Conservation (phyloP, 371 early-diverging fungal species). For the Batkoa obscura region DNA sequence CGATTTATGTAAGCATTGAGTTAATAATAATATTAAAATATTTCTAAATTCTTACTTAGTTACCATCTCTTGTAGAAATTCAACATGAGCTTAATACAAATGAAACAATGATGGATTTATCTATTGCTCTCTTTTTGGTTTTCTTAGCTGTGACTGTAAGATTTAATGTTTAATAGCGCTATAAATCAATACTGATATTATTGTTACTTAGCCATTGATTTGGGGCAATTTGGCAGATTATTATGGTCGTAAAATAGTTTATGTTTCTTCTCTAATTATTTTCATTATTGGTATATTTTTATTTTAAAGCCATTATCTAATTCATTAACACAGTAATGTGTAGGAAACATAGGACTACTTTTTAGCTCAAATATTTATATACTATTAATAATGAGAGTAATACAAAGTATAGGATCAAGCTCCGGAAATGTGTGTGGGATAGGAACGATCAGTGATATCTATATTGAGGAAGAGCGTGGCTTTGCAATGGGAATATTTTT, state of each 20-base stretch:
- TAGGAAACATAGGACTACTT: conserved; percentile 39
- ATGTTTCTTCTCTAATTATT: conserved; percentile 28
- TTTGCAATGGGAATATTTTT: conserved; percentile 35
- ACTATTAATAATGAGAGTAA: conserved; percentile 33
- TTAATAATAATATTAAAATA: no score
- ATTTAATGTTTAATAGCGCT: no score
- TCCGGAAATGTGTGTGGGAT: conserved; percentile 51
- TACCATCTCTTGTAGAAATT: no score
- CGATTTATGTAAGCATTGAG: no score
- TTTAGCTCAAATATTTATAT: conserved; percentile 22
- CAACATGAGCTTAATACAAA: no score
- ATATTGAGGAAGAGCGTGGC: conserved; percentile 17
- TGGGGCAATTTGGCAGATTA: conserved; percentile 52
- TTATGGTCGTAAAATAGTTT: conserved; percentile 41
- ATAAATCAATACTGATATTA: no score
- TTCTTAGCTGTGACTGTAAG: no score
- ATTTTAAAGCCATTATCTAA: no score
- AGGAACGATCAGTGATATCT: conserved; percentile 41
- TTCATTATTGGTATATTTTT: conserved; percentile 13
- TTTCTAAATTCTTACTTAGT: no score
- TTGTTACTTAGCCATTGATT: conserved; percentile 17
- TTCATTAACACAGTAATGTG: background rate
- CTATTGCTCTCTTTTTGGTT: no score
- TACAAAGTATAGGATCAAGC: conserved; percentile 49
- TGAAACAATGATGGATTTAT: no score